phyloP scores from a whole-genome alignment of 495 filamentous ascomycete species.

The Achaetomiella virescens region DNA sequence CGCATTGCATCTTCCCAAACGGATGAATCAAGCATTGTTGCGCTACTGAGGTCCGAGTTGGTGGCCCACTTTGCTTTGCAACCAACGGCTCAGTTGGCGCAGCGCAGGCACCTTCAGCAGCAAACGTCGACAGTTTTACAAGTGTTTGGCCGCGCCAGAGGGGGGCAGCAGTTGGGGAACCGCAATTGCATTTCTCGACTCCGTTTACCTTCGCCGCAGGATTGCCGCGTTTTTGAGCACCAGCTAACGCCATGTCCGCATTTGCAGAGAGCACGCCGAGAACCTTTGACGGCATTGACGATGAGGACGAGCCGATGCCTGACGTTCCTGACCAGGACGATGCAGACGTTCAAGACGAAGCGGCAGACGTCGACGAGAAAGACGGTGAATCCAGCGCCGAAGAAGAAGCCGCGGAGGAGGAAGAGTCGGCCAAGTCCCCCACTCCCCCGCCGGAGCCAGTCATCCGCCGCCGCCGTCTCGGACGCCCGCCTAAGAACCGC shows the following conservation, averaged over 20 bases:
- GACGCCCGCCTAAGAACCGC: slow-evolving; percentile 78
- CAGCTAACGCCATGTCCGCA: slow-evolving; percentile 10
- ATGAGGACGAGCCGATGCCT: slow-evolving; percentile 47
- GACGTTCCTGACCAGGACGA: slow-evolving; percentile 41
- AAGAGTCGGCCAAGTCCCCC: slow-evolving; percentile 41
- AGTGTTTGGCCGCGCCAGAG: no score
- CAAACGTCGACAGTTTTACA: no score
- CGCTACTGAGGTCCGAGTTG: no score
- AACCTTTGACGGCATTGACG: slow-evolving; percentile 42
- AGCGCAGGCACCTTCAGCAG: no score
- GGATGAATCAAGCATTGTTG: no score
- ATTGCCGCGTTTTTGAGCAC: neutral
- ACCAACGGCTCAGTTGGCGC: no score
- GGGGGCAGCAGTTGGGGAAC: no score
- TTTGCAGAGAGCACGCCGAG: slow-evolving; percentile 47
- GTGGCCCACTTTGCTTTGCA: no score
- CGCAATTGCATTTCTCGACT: no score
- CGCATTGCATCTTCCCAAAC: no score
- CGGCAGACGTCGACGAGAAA: slow-evolving; percentile 26
- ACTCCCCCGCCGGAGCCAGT: slow-evolving; percentile 54
- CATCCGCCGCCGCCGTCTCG: slow-evolving; percentile 68
- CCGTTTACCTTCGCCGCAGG: no score
- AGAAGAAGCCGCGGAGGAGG: slow-evolving; percentile 38
- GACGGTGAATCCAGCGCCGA: slow-evolving; percentile 38
- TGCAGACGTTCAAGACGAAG: slow-evolving; percentile 32